phyloP scores from a whole-genome alignment of 768 basidiomycete species.

The Pleurotus tuoliensis region DNA sequence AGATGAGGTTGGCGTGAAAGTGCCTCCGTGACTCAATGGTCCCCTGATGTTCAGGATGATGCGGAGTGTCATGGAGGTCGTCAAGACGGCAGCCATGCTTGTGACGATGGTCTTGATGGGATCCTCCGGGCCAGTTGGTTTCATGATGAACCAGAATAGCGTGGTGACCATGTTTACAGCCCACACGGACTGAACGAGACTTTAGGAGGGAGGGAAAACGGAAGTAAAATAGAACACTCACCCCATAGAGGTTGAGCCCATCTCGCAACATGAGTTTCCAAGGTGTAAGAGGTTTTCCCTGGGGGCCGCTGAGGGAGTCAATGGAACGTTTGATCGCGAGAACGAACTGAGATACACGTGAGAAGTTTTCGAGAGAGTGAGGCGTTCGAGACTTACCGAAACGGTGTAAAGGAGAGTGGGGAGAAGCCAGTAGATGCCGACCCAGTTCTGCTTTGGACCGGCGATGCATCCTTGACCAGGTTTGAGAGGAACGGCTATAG shows the following conservation, averaged over 20 bases:
- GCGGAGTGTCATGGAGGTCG: conserved; percentile 84
- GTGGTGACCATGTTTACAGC: conserved; percentile 80
- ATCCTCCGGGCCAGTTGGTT: conserved; percentile 55
- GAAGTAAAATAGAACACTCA: conserved; percentile 24
- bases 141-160: conserved; percentile 84
- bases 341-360: conserved; percentile 35
- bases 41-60: conserved; percentile 82
- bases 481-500: conserved; percentile 62
- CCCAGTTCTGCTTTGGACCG: conserved; percentile 76
- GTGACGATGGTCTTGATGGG: conserved; percentile 81
- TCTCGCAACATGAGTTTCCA: conserved; percentile 93
- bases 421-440: conserved; percentile 81
- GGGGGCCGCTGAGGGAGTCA: conserved; percentile 38
- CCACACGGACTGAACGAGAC: conserved; percentile 54
- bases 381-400: conserved; percentile 41
- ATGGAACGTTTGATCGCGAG: conserved; percentile 61
- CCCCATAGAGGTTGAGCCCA: conserved; percentile 81
- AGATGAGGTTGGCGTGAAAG: conserved; percentile 55
- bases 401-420: conserved; percentile 69
- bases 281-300: conserved; percentile 51
- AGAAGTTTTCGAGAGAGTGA: too few relatives aligned
- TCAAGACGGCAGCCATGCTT: conserved; percentile 82
- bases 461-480: conserved; percentile 83
- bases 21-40: conserved; percentile 66
- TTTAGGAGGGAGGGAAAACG: conserved; percentile 5